Evolutionary conservation across 1,139 yeast genomes (phyloP), one percentile per base, ranked within the genome.

Genomic region (Scheffersomyces parashehatae): DNA sequence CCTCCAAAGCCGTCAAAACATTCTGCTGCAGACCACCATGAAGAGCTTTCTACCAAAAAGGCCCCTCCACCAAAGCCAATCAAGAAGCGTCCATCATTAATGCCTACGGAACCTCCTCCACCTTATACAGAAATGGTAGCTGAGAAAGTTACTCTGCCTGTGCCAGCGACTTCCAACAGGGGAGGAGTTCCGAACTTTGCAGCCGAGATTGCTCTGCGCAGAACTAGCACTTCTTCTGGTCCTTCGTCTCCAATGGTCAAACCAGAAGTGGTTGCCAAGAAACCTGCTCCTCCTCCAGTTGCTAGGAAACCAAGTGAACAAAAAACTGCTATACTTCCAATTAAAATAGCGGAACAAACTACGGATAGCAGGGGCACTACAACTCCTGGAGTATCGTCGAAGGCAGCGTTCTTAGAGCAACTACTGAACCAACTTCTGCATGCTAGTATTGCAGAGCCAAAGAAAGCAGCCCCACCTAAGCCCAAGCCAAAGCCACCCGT

Each of bases 181-280:
- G 26, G 26, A 5, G 26, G 26, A 31, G 31, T 29, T 12, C 44
- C 41, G 5, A 45, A 45, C 28, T 45, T 39, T 43, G 48, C 48
- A 9, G 42, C 36, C n/a, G 43, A 38, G 26, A 42, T 44, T 13
- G 46, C 46, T 3, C 20, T 35, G 9, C 29, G 20, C 13, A 35
- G 35, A n/a, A 32, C 14, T 1, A 14, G 24, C 12, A 12, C 35
- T 13, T 8, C 26, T 20, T 20, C 26, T 20, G 8, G 8, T 6
- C 26, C 26, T 20, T 20, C 26, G 7, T 31, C 35, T 31, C 24
- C 35, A 6, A 8, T 20, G 5, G 26, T 20, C 26, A 11, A 31
- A 20, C 35, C 35, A 31, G 33, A 30, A 30, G 10, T 12, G 3
- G 10, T 24, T 6, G 35, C n/a, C 4, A 8, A 20, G 24, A 36